These are phyloP conservation scores for Cercospora citrullina DNA, from an alignment of 2,329 filamentous ascomycete genomes.

Conservation along the genomic window DNA sequence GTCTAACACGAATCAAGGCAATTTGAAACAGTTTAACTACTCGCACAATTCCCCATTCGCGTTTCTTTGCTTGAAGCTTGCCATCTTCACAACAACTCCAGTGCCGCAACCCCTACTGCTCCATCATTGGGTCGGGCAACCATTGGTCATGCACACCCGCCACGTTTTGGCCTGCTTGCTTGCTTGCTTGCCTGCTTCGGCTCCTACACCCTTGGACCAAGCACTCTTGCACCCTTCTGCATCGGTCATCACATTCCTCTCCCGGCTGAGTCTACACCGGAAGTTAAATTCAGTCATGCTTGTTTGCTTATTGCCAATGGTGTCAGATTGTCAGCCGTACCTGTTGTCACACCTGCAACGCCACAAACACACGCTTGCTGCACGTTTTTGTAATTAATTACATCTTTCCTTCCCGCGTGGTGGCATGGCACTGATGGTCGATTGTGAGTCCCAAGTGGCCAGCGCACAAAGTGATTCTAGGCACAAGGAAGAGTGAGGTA, in stretches of 20 bases:
- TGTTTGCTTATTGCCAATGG: background rate
- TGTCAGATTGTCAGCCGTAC: background rate
- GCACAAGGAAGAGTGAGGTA: too few species aligned
- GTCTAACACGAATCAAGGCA: background rate
- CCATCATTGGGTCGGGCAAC: background rate
- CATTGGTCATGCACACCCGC: background rate
- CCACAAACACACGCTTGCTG: background rate
- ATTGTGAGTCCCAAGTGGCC: background rate
- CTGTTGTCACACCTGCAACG: background rate
- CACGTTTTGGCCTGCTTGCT: background rate
- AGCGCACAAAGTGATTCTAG: background rate
- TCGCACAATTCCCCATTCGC: background rate
- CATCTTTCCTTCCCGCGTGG: background rate
- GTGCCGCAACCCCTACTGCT: background rate
- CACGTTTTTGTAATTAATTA: background rate
- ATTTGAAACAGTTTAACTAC: background rate
- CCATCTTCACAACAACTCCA: background rate
- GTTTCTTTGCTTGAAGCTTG: background rate
- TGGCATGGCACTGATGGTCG: background rate
- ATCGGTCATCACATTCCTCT: background rate
- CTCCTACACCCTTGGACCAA: background rate
- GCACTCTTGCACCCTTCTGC: background rate
- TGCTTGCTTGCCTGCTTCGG: background rate
- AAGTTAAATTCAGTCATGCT: background rate
- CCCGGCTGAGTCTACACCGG: background rate